Base-by-base conservation (phyloP, 192 early-diverging fungal genomes). In the Gaertneriomyces sp. region DNA sequence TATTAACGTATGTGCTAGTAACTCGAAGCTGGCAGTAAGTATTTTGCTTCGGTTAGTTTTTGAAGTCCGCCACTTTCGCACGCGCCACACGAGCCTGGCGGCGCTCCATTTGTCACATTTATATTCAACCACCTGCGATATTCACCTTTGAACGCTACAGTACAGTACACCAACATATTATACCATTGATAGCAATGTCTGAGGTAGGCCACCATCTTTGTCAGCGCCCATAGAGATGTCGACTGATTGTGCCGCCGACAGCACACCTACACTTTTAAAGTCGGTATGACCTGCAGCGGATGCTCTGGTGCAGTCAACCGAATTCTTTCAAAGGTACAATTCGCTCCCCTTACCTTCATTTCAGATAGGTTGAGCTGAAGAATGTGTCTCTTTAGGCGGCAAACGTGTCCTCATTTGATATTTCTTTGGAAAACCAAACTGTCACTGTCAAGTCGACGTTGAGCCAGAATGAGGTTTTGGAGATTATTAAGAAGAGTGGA, bases 231-330 rank as follows among this genome's bases (percentile, higher is more conserved):
- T 6, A 6, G 17, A 39, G 16, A 38, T 14, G 54, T 16, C 54
- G 20, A 8, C 54, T 56, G 20, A 56, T 20, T 10, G 33, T 40
- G 25, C 56, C 51, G 25, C 54, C 41, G 44, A 10, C 60, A 77
- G 76, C 53, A 68, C 51, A 72, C 70, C 43, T 89, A 88, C 83
- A 86, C 75, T 45, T 92, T 82, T 81, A 87, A 85, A 33, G 90
- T 92, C 64, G 83, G 68, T 62, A 92, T 92, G 90, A 81, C 85
- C 71, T 92, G 90, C 80, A 68, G 66, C 45, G 90, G 90, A 39
- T 92, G 90, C 84, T 80, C 79, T 19, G 82, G 82, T 68, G 90
- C 90, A 53, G 90, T 92, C 46, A 81, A 76, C 65, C 74, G 85
- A 38, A 88, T 86, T 43, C 69, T 91, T 42, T 73, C 43, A 61